These are phyloP conservation scores for Pisolithus thermaeus DNA, from an alignment of 1,284 basidiomycete genomes.

Conservation along the genomic window DNA sequence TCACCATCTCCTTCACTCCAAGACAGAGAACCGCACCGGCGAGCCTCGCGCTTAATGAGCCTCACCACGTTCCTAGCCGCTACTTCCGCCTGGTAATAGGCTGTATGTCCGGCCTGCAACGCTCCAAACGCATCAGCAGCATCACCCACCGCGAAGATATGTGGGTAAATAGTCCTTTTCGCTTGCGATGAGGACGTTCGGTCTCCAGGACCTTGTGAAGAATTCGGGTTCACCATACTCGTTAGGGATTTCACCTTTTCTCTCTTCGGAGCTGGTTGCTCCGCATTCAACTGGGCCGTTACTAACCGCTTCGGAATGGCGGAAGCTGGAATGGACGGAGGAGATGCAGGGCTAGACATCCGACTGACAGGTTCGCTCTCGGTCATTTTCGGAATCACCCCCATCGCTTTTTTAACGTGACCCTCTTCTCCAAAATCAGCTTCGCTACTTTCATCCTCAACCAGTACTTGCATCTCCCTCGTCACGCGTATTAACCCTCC, in stretches of 20 bases:
- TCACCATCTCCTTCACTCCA: conserved; percentile 1
- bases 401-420: not conserved
- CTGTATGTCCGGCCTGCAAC: conserved; percentile 67
- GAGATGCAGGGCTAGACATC: too few relatives aligned
- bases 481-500: conserved; percentile 48
- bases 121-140: conserved; percentile 67
- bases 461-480: conserved; percentile 54
- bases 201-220: too few relatives aligned
- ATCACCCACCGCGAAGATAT: conserved; percentile 67
- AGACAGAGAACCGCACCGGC: not conserved
- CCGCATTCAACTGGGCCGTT: too few relatives aligned
- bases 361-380: too few relatives aligned
- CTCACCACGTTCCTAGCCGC: conserved; percentile 50
- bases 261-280: too few relatives aligned
- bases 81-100: conserved; percentile 49
- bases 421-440: not conserved
- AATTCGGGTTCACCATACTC: not conserved
- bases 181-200: not conserved
- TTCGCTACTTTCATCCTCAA: not conserved
- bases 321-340: too few relatives aligned
- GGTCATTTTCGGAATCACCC: not conserved
- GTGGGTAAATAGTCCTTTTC: conserved; percentile 37
- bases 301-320: too few relatives aligned
- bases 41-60: conserved; percentile 26
- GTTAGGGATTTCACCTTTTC: not conserved